A percentile compares a stretch with the other conserved stretches of the same genome.
Evolutionary conservation across 345 rosid species (phyloP).

Genomic region (Triadica sebifera): DNA sequence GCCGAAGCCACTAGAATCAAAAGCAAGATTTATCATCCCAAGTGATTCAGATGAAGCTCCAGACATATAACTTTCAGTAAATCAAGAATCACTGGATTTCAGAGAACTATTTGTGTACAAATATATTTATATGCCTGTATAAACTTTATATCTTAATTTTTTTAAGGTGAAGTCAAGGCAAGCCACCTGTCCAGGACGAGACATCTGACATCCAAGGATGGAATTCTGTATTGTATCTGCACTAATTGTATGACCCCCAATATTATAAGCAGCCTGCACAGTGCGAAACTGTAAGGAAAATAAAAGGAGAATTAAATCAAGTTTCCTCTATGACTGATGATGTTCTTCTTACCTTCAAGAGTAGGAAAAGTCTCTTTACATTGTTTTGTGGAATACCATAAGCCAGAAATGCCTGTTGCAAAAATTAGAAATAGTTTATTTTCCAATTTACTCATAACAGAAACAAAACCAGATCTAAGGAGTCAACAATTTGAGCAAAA

Average conservation of each 20-base stretch:
- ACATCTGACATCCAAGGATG: slow-evolving; percentile 82
- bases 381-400: slow-evolving; percentile 91
- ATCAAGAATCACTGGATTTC: not conserved
- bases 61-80: not conserved
- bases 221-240: slow-evolving; percentile 75
- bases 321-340: not conserved
- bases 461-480: slow-evolving; percentile 9
- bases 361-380: slow-evolving; percentile 72
- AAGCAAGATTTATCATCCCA: slow-evolving; percentile 21
- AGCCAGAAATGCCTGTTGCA: slow-evolving; percentile 73
- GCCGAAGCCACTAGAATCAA: slow-evolving; percentile 71
- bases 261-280: slow-evolving; percentile 86
- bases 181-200: slow-evolving; percentile 92
- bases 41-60: not conserved
- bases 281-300: slow-evolving; percentile 21
- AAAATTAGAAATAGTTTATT: slow-evolving; percentile 10
- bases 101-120: not conserved
- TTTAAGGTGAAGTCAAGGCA: slow-evolving; percentile 9
- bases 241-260: slow-evolving; percentile 87
- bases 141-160: not conserved
- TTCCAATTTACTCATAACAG: slow-evolving; percentile 4
- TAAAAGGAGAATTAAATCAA: not conserved
- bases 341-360: slow-evolving; percentile 57
- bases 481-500: not conserved
- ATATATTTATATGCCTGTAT: not conserved